Evolutionary conservation across 2,329 filamentous ascomycete genomes (phyloP).

Genomic region (Dichotomopilus funicola): DNA sequence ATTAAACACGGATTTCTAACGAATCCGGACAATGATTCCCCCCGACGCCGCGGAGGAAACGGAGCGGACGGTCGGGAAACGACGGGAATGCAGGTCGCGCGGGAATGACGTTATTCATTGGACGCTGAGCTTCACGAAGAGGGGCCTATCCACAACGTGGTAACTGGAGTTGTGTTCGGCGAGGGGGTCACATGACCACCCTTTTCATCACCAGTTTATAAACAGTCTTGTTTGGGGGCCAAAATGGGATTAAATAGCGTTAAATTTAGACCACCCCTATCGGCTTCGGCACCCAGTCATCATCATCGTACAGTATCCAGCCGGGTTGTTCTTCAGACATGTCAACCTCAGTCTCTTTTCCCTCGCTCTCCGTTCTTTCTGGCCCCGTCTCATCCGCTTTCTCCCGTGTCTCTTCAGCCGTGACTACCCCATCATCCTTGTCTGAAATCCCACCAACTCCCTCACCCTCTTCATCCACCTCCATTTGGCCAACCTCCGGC

Average conservation of each 20-base stretch:
- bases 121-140: background rate
- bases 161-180: background rate
- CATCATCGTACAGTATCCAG: conserved; percentile 46
- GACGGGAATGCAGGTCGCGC: background rate
- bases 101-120: conserved; percentile 16
- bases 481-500: conserved; percentile 10
- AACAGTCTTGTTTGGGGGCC: background rate
- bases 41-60: background rate
- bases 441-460: conserved; percentile 1
- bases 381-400: conserved; percentile 23
- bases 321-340: conserved; percentile 25
- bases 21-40: conserved; percentile 5
- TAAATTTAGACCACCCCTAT: conserved; percentile 46
- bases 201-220: background rate
- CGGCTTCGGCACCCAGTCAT: conserved; percentile 49
- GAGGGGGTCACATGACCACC: conserved; percentile 19
- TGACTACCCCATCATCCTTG: conserved; percentile 23
- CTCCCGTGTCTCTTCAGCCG: conserved; percentile 21
- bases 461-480: conserved; percentile 5
- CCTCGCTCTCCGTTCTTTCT: background rate
- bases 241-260: background rate
- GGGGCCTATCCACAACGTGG: background rate
- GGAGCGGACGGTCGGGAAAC: too few species aligned
- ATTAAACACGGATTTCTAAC: background rate
- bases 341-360: conserved; percentile 10